These are phyloP conservation scores for Leishmania lainsoni DNA, from an alignment of 208 protist genomes.

Conservation along the genomic window DNA sequence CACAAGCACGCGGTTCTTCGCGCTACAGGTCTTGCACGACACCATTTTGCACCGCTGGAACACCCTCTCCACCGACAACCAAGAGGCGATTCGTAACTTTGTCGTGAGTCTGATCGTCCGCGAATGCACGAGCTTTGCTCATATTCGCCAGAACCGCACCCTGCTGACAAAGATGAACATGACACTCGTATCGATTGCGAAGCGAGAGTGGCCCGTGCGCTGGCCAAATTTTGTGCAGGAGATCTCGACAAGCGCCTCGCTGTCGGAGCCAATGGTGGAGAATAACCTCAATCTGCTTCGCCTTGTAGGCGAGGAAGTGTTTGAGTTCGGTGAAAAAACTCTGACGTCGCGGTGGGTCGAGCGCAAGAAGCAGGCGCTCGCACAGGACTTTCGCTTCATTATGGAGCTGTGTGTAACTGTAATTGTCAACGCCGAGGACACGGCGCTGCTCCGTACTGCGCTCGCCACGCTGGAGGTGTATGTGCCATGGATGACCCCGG, in stretches of 20 bases:
- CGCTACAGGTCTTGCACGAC: constrained; percentile 94
- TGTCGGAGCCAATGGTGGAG: constrained; percentile 94
- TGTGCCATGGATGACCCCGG: constrained; percentile 86
- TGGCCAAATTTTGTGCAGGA: constrained; percentile 98
- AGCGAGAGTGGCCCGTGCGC: constrained; percentile 98
- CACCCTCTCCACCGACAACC: constrained; percentile 89
- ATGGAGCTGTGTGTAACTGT: constrained; percentile 94
- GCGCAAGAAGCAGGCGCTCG: constrained; percentile 95
- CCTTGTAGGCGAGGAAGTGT: constrained; percentile 97
- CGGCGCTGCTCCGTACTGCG: constrained; percentile 58
- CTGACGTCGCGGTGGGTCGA: constrained; percentile 96
- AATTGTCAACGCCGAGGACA: constrained; percentile 46
- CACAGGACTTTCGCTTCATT: constrained; percentile 95
- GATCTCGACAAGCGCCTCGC: constrained; percentile 93
- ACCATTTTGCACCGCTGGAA: constrained; percentile 96
- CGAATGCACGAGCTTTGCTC: constrained; percentile 61
- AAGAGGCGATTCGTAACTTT: constrained; percentile 94
- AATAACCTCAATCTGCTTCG: constrained; percentile 98
- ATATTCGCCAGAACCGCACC: constrained; percentile 59
- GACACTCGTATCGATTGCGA: constrained; percentile 95
- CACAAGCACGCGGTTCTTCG: constrained; percentile 87
- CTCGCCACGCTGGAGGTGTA: constrained; percentile 82
- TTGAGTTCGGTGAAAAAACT: constrained; percentile 97
- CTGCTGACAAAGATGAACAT: constrained; percentile 92
- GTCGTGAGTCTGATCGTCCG: constrained; percentile 96